Conservation (phyloP, 306 rosid species). For the Vicia villosa region DNA sequence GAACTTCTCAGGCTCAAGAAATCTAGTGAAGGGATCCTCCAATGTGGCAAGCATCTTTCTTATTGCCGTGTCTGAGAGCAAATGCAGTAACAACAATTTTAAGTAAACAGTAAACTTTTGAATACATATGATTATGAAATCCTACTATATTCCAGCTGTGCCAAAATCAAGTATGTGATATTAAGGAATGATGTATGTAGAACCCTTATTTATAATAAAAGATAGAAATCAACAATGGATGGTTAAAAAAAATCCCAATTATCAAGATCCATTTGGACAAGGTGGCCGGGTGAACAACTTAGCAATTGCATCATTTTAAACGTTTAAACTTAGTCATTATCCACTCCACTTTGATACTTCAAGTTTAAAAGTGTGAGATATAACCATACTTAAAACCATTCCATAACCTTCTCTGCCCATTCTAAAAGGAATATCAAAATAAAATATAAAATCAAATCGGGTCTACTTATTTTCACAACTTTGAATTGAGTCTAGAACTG, state of each 20-base stretch:
- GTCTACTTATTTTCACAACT: neutral
- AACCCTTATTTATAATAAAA: neutral
- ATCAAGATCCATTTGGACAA: slow-evolving; percentile 24
- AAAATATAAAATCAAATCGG: neutral
- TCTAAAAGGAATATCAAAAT: neutral
- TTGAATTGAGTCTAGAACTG: neutral
- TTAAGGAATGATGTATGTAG: neutral
- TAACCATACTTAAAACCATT: neutral
- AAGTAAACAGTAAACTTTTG: slow-evolving; percentile 34
- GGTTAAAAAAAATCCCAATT: slow-evolving; percentile 7
- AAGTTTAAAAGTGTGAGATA: slow-evolving; percentile 6
- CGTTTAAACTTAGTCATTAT: slow-evolving; percentile 6
- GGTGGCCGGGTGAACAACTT: neutral
- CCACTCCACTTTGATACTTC: slow-evolving; percentile 4
- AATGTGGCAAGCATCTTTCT: slow-evolving; percentile 96
- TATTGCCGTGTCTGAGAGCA: slow-evolving; percentile 72
- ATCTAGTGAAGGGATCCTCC: slow-evolving; percentile 91
- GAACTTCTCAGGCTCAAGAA: slow-evolving; percentile 90
- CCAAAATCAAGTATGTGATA: slow-evolving; percentile 25
- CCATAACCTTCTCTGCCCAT: neutral
- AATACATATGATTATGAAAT: slow-evolving; percentile 8
- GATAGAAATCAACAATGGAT: slow-evolving; percentile 1
- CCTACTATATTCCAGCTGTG: slow-evolving; percentile 22
- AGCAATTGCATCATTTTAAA: neutral
- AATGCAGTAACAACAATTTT: slow-evolving; percentile 33